phyloP scores from a whole-genome alignment of 805 yeast genomes.

The Brettanomyces naardenensis region DNA sequence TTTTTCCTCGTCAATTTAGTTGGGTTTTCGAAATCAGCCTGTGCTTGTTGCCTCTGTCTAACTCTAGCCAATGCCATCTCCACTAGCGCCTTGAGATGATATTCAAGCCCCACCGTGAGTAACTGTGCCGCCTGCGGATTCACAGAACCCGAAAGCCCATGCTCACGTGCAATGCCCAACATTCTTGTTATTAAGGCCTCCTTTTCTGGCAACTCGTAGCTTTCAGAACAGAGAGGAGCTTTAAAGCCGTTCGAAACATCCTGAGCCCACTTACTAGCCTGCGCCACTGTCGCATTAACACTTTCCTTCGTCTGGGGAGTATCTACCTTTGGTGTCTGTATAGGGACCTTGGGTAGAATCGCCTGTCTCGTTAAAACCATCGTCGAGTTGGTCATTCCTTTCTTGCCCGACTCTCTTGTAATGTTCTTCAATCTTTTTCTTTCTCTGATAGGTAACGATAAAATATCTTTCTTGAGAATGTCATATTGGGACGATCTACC shows the following conservation, averaged over 20 bases:
- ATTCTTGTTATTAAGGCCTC: constrained; percentile 61
- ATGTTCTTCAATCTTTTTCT: constrained; percentile 78
- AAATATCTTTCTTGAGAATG: constrained; percentile 72
- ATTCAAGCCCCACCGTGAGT: constrained; percentile 71
- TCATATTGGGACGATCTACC: constrained; percentile 68
- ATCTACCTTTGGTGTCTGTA: constrained; percentile 15
- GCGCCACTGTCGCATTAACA: constrained; percentile 18
- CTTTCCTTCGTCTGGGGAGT: constrained; percentile 1
- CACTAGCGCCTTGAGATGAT: constrained; percentile 64
- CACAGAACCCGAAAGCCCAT: constrained; percentile 80
- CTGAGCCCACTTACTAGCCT: constrained; percentile 80
- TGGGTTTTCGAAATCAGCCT: constrained; percentile 23
- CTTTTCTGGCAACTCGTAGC: constrained; percentile 75
- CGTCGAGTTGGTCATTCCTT: constrained; percentile 61
- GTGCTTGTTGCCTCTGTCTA: constrained; percentile 41
- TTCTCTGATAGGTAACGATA: constrained; percentile 80
- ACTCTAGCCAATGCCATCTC: constrained; percentile 71
- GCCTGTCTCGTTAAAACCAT: constrained; percentile 66
- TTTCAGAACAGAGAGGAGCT: constrained; percentile 71
- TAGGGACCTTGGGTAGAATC: constrained; percentile 78
- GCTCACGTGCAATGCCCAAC: constrained; percentile 79
- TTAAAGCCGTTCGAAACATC: constrained; percentile 83
- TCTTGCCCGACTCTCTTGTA: constrained; percentile 75
- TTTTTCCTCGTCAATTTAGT: constrained; percentile 15
- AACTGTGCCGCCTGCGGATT: constrained; percentile 74